Evolutionary conservation across 2,329 filamentous ascomycete genomes (phyloP), one percentile per base, ranked within the genome.

Genomic region (Talaromyces funiculosus): DNA sequence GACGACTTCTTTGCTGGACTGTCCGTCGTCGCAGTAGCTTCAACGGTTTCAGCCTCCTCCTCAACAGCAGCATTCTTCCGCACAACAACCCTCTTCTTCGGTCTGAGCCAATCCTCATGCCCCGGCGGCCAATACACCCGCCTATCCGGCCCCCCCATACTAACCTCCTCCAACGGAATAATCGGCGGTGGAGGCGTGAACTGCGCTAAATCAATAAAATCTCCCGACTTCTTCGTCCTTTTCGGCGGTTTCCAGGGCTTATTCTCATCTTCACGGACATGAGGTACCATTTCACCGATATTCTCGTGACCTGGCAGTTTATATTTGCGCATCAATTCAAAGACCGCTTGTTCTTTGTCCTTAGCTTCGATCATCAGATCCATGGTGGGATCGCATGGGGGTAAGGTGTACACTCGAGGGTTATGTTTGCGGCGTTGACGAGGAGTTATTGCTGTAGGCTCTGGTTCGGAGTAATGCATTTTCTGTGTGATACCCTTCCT

Each of bases 281-380:
- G 83, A 0, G 92, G 92, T 2, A 93, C 79, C 1, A 97, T 79
- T 59, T 95, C 86, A 66, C 88, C 89, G 70, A 95, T 86, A 0
- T 76, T 82, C 20, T 94, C 81, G 75, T 86, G 90, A 0, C 92
- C 92, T 0, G 92, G 90, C 0, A 97, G 80, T 67, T 88, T 92
- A 73, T 92, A 96, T 0, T 82, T 92, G 22, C 89, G 84, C 92
- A 97, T 97, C 18, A 97, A 81, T 65, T 96, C 91, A 68, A 97
- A 96, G 0, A 97, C 91, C 0, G 93, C 92, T 73, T 97, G 93
- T 72, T 97, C 93, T 75, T 97, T 97, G 71, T 97, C 93, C 73
- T 97, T 97, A 53, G 93, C 93, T 77, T 97, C 93, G 62, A 97
- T 97, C 93, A 97, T 97, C n/a, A 97, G 80, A 70, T 97, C 93